These are phyloP conservation scores for Globisporangium megalacanthum DNA, from an alignment of 352 stramenopile species.

Conservation along the genomic window DNA sequence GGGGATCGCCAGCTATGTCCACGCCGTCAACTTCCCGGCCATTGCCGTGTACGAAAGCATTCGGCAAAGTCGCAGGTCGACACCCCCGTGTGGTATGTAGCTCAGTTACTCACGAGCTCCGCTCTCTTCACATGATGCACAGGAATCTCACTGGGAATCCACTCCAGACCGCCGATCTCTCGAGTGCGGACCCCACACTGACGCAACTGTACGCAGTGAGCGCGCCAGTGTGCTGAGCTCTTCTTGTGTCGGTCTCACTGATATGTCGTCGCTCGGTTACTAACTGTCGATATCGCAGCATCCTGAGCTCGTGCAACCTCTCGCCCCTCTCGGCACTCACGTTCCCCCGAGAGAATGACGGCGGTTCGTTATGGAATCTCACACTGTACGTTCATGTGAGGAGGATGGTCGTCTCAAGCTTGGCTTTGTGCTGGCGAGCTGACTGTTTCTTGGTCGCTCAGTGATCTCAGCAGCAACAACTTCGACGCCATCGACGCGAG, in stretches of 20 bases:
- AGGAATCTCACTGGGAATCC: conserved; percentile 13
- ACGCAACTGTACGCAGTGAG: conserved; percentile 2
- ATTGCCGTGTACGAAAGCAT: conserved; percentile 1
- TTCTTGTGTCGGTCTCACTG: too few species aligned
- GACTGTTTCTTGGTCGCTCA: background rate
- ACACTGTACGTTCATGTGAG: conserved; percentile 2
- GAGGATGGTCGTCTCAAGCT: too few species aligned
- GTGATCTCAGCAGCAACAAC: conserved; percentile 4
- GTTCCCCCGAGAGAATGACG: background rate
- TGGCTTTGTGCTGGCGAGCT: background rate
- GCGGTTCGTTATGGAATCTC: background rate
- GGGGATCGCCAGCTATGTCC: conserved; percentile 5
- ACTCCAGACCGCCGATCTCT: conserved; percentile 5
- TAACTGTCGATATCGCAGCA: background rate
- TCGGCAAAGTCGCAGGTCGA: too few species aligned
- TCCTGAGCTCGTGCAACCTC: conserved; percentile 8
- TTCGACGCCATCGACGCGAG: background rate
- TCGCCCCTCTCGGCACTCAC: background rate
- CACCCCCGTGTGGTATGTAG: too few species aligned
- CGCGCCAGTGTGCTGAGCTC: too few species aligned
- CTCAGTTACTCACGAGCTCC: background rate
- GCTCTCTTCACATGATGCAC: background rate
- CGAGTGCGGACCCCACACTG: background rate
- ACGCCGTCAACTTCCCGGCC: background rate
- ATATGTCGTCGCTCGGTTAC: too few species aligned